Evolutionary conservation across 495 filamentous ascomycete genomes (phyloP).

Genomic region (Penicillium verhagenii): DNA sequence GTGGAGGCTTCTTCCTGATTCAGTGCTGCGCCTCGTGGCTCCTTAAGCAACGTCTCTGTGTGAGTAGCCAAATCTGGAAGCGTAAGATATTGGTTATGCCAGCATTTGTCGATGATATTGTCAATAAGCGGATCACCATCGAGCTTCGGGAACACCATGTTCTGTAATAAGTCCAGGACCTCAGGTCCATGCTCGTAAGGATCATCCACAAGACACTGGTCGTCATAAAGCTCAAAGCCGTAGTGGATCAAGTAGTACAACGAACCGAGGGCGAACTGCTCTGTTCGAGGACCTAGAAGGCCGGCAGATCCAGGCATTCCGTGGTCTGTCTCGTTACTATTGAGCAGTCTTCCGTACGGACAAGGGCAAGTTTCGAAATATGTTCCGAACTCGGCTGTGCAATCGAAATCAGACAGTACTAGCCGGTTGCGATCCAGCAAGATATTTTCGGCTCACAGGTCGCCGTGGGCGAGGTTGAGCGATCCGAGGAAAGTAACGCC

Average conservation of each 20-base stretch:
- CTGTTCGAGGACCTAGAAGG: slow-evolving; percentile 32
- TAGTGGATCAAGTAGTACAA: slow-evolving; percentile 41
- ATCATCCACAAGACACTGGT: slow-evolving; percentile 33
- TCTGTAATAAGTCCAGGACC: slow-evolving; percentile 33
- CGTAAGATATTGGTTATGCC: slow-evolving; percentile 36
- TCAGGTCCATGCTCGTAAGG: slow-evolving; percentile 36
- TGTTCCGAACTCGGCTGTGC: slow-evolving; percentile 26
- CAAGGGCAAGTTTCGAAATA: slow-evolving; percentile 25
- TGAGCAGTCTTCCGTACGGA: slow-evolving; percentile 31
- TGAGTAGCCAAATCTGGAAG: slow-evolving; percentile 31
- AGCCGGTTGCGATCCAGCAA: slow-evolving; percentile 27
- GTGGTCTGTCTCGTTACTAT: slow-evolving; percentile 23
- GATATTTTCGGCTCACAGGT: slow-evolving; percentile 34
- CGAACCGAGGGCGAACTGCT: slow-evolving; percentile 42
- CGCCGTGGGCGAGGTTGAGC: slow-evolving; percentile 37
- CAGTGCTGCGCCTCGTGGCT: neutral
- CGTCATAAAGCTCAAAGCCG: slow-evolving; percentile 38
- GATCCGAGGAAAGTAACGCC: slow-evolving; percentile 39
- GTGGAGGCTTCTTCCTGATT: no score
- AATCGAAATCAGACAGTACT: slow-evolving; percentile 34
- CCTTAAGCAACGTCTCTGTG: slow-evolving; percentile 12
- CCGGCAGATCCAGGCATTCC: slow-evolving; percentile 26
- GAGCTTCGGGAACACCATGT: slow-evolving; percentile 35
- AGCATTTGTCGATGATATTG: slow-evolving; percentile 37
- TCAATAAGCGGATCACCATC: slow-evolving; percentile 35